phyloP scores from a whole-genome alignment of 768 basidiomycete species.

The Mycena polygramma region DNA sequence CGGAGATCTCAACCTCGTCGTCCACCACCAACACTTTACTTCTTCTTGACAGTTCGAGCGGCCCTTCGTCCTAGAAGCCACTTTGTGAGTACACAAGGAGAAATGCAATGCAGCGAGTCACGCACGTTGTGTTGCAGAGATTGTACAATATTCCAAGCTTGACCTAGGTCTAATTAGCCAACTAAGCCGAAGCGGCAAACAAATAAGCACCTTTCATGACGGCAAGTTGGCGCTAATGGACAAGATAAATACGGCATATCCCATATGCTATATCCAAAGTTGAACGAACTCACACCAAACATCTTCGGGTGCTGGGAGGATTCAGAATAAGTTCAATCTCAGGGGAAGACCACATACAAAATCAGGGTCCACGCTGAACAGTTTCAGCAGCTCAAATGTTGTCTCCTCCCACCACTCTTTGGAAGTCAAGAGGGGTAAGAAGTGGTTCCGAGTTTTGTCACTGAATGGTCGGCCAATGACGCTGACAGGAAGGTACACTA shows the following conservation, averaged over 20 bases:
- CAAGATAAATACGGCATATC: constrained; percentile 17
- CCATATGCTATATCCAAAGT: not conserved
- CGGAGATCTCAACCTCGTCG: constrained; percentile 82
- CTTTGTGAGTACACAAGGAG: constrained; percentile 5
- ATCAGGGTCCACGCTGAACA: constrained; percentile 87
- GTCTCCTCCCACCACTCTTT: constrained; percentile 94
- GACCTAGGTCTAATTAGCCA: constrained; percentile 55
- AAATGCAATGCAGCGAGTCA: constrained; percentile 26
- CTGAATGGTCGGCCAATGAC: constrained; percentile 90
- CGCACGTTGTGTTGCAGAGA: constrained; percentile 82
- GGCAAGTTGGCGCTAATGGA: constrained; percentile 81
- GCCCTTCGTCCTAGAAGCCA: constrained; percentile 80
- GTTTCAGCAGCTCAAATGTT: constrained; percentile 77
- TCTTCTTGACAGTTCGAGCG: constrained; percentile 89
- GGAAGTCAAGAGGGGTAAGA: constrained; percentile 84
- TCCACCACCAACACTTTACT: constrained; percentile 88
- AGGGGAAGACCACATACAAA: constrained; percentile 51
- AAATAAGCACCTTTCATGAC: constrained; percentile 78
- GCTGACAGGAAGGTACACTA: constrained; percentile 83
- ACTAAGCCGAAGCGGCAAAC: constrained; percentile 3
- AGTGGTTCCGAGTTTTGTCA: constrained; percentile 83
- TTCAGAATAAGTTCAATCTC: not conserved
- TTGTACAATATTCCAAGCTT: constrained; percentile 92
- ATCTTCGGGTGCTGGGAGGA: constrained; percentile 76
- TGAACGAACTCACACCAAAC: constrained; percentile 71